These are phyloP conservation scores for Trametes cingulata DNA, from an alignment of 768 basidiomycete genomes.

Conservation along the genomic window DNA sequence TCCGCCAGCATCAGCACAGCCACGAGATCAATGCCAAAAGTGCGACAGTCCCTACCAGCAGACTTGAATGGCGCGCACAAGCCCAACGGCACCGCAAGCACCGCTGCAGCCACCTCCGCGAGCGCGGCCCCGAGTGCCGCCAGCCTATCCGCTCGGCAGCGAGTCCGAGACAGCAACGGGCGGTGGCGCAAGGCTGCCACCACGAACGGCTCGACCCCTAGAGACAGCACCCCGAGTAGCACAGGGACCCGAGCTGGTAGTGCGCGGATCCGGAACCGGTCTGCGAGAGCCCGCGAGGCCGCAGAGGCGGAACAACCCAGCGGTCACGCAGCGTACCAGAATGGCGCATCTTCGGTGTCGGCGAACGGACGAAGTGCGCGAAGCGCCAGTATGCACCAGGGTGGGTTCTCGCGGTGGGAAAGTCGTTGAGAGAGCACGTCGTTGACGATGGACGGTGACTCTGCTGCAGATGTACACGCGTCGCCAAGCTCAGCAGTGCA, in stretches of 20 bases:
- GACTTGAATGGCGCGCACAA: constrained; percentile 9
- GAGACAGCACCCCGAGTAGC: constrained; percentile 3
- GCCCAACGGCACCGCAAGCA: constrained; percentile 7
- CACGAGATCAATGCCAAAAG: not conserved
- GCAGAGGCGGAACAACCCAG: constrained; percentile 2
- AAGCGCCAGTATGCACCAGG: constrained; percentile 4
- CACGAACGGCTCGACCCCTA: constrained; percentile 5
- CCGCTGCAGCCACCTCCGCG: not conserved
- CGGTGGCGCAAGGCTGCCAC: constrained; percentile 16
- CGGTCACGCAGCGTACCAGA: not conserved
- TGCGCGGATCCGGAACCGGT: constrained; percentile 16
- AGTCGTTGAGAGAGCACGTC: not conserved
- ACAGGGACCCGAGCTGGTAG: constrained; percentile 14
- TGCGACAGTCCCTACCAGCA: constrained; percentile 10
- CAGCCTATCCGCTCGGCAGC: not conserved
- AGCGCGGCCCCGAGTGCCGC: constrained; percentile 7
- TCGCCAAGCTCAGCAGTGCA: not conserved
- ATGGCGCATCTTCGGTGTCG: not conserved
- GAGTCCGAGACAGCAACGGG: constrained; percentile 19
- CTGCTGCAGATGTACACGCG: not conserved
- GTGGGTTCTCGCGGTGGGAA: not conserved
- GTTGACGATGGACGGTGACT: not conserved
- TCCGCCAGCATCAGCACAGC: constrained; percentile 8
- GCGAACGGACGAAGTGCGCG: constrained; percentile 2
- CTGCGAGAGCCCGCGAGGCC: constrained; percentile 17